Evolutionary conservation across 331 rosid genomes (phyloP), one percentile per base, ranked within the genome.

Genomic region (Telfairia occidentalis): DNA sequence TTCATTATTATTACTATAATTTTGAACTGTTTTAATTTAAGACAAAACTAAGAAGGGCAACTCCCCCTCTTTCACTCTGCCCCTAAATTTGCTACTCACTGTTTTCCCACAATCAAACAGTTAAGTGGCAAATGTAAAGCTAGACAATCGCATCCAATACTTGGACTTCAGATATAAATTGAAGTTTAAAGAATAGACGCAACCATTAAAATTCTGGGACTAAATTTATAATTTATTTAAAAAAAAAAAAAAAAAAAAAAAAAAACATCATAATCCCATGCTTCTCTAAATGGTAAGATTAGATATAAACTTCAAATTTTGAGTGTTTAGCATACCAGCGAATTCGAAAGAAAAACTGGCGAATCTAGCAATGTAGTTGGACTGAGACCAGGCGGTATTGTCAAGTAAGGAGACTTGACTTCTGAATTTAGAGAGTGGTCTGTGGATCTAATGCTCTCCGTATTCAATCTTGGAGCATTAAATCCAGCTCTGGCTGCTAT

Each of bases 361-460:
- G 98, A 94, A 73, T 94, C 98, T 30, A 94, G 84, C 81, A 94
- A 88, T 53, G 96, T 87, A 73, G 97, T 91, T 45, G 98, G 98
- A 87, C 98, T 94, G 75, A 94, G 92, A 80, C 98, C 98, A 67
- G 97, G 95, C 1, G 98, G 96, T 76, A 94, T 87, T 40, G 96
- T 88, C 71, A 91, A 79, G 85, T 88, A 89, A 81, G 98, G 86
- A 79, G 98, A 91, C 63, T 80, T 89, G 72, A 77, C 16, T 32
- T 89, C 91, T 0, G 96, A 74, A 82, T 83, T 78, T 12, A 82
- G 80, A 4, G 94, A 81, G 67, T 82, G 86, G 57, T 90, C 96
- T 37, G 92, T 76, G n/a, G 95, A 85, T 89, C 92, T 88, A 81
- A 94, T 89, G 85, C 89, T 71, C 71, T 94, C 88, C 2, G 98